Base-by-base conservation (phyloP, 2,329 filamentous ascomycete genomes). In the Cordyceps sp. region DNA sequence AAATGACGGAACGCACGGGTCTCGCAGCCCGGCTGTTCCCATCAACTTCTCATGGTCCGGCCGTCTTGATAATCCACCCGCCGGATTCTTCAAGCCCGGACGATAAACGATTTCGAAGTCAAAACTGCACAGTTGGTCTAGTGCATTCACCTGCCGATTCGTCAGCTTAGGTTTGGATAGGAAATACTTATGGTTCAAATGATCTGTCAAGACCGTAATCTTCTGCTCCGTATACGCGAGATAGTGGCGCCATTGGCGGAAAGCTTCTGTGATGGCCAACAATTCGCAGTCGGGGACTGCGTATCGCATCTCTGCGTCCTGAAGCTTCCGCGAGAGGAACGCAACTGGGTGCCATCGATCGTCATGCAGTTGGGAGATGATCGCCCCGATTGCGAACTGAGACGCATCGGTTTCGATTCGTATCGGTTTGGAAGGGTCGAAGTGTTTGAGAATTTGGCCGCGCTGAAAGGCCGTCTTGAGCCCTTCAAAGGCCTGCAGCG, bases 401-500 rank as follows among this genome's bases (percentile, higher is more conserved):
- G 21, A 23, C 7, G 12, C 21, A 23, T 23, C 21, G 7, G 21
- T 23, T 12, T 23, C 21, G 7, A 23, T 23, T 28, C 16, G 9
- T 16, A 18, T 28, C 16, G 9, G 14, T 14, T 28, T 16, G 9
- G 4, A 16, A 16, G 16, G 26, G 26, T 28, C n/a, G 16, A 16
- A 28, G 26, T 28, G 16, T 13, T 18, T 16, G n/a, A 28, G 26
- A 16, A 28, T 16, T 18, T 8, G 26, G 6, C 14, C 9, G n/a
- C 8, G 8, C n/a, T 7, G 9, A 16, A 28, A 16, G 16, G 26
- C 26, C 8, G 4, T 18, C 26, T 28, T 28, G 46, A 30, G 1
- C 51, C 52, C 41, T 51, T 49, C 32, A 54, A 26, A 18, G 7
- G 16, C n/a, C 8, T 28, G 8, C n/a, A 16, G 9, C 6, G n/a